Percentiles rank a stretch among this genome's conserved stretches.
phyloP scores from a whole-genome alignment of 495 filamentous ascomycete genomes.

The Aspergillus egyptiacus region DNA sequence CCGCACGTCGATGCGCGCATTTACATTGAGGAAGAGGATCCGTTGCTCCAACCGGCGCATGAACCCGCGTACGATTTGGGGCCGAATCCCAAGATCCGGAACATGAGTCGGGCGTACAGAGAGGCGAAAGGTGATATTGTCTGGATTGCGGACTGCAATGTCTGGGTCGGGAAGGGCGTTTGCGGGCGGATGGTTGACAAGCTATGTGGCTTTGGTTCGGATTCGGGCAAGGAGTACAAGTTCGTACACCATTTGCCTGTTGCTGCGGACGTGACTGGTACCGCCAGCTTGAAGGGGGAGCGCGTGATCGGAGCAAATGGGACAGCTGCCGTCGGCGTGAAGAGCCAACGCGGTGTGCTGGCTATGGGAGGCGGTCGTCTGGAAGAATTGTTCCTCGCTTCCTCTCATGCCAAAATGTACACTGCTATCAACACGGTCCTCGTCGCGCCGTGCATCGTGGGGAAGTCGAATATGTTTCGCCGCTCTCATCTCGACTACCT shows the following conservation, averaged over 20 bases:
- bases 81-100: constrained; percentile 96
- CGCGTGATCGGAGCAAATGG: constrained; percentile 26
- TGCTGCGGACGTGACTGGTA: constrained; percentile 62
- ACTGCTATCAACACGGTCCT: constrained; percentile 91
- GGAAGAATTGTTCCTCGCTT: constrained; percentile 91
- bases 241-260: constrained; percentile 94
- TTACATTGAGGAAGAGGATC: constrained; percentile 85
- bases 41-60: constrained; percentile 51
- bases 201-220: constrained; percentile 59
- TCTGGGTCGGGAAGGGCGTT: constrained; percentile 80
- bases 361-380: constrained; percentile 68
- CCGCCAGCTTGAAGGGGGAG: constrained; percentile 28
- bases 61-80: constrained; percentile 58
- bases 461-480: constrained; percentile 98
- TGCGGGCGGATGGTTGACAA: constrained; percentile 81
- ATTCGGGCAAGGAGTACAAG: constrained; percentile 62
- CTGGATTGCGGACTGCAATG: constrained; percentile 95
- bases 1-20: constrained; percentile 66
- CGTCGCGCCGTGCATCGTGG: constrained; percentile 88
- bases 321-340: neutral
- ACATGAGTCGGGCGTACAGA: constrained; percentile 91
- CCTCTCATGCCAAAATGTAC: constrained; percentile 97
- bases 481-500: constrained; percentile 79
- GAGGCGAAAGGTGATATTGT: constrained; percentile 88
- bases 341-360: constrained; percentile 18